Percentiles rank a stretch among this genome's conserved stretches.
These are phyloP conservation scores for Kodamaea fungicola DNA, from an alignment of 1,139 yeast species.

Conservation along the genomic window DNA sequence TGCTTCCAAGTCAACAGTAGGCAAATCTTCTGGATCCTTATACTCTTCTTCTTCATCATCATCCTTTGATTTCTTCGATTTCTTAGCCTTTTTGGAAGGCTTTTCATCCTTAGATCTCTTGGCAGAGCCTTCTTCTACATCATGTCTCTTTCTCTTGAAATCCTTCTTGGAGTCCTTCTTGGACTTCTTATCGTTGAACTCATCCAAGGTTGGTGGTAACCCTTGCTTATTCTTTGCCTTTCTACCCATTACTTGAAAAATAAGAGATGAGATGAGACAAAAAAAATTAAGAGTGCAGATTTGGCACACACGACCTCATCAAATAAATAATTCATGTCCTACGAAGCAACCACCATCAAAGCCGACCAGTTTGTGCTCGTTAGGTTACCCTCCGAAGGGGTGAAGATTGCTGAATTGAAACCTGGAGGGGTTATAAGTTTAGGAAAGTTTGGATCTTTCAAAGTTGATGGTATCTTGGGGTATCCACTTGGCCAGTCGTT, in stretches of 20 bases:
- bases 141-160: slow-evolving; percentile 12
- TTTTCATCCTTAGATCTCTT: slow-evolving; percentile 11
- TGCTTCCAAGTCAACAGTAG: slow-evolving; percentile 65
- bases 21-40: slow-evolving; percentile 47
- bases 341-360: slow-evolving; percentile 25
- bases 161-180: slow-evolving; percentile 18
- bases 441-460: slow-evolving; percentile 90
- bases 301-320: slow-evolving; percentile 10
- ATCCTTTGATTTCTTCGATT: slow-evolving; percentile 12
- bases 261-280: slow-evolving; percentile 8
- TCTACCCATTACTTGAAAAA: slow-evolving; percentile 66
- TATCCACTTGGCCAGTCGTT: slow-evolving; percentile 85
- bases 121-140: slow-evolving; percentile 1
- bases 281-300: slow-evolving; percentile 2
- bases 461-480: slow-evolving; percentile 72
- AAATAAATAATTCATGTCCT: not conserved
- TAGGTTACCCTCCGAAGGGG: slow-evolving; percentile 75
- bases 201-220: slow-evolving; percentile 83
- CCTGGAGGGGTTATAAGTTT: slow-evolving; percentile 60
- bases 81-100: slow-evolving; percentile 14
- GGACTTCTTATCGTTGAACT: slow-evolving; percentile 59
- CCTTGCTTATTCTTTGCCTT: slow-evolving; percentile 89
- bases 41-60: slow-evolving; percentile 27
- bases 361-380: slow-evolving; percentile 61
- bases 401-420: slow-evolving; percentile 64